Conservation (phyloP, 2,329 filamentous ascomycete genomes). For the Zasmidium cellare region DNA sequence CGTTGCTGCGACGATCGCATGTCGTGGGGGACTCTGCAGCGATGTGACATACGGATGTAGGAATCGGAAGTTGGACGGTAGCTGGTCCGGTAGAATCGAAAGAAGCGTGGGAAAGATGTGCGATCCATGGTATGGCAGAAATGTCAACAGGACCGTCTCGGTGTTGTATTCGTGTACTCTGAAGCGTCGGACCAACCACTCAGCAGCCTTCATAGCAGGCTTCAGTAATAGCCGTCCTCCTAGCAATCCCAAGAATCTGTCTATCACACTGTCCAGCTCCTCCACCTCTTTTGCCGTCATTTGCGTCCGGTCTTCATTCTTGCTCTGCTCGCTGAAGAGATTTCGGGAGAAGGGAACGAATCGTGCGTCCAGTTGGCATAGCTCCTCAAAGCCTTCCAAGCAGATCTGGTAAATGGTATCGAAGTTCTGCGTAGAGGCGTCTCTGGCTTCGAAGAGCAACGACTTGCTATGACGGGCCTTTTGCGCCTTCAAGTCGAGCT, state of each 20-base stretch:
- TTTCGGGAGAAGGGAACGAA: constrained; percentile 73
- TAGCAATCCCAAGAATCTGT: constrained; percentile 79
- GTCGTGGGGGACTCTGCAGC: constrained; percentile 72
- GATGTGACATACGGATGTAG: constrained; percentile 82
- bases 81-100: constrained; percentile 75
- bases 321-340: constrained; percentile 93
- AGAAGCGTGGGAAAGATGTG: constrained; percentile 83
- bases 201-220: constrained; percentile 85
- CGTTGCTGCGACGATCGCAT: constrained; percentile 80
- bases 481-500: constrained; percentile 90
- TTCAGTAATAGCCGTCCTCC: constrained; percentile 76
- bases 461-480: constrained; percentile 91
- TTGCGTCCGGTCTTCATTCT: constrained; percentile 80
- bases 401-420: constrained; percentile 86
- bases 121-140: constrained; percentile 87
- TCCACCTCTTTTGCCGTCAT: constrained; percentile 80
- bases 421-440: constrained; percentile 85
- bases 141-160: constrained; percentile 72
- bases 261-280: constrained; percentile 74
- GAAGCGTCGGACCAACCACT: constrained; percentile 93
- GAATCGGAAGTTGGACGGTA: constrained; percentile 78
- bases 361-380: constrained; percentile 81
- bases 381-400: constrained; percentile 83
- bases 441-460: constrained; percentile 82
- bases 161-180: constrained; percentile 94